A percentile compares a stretch with the other conserved stretches of the same genome.
phyloP scores from a whole-genome alignment of 257 asterid species.

The Anisodus tanguticus region DNA sequence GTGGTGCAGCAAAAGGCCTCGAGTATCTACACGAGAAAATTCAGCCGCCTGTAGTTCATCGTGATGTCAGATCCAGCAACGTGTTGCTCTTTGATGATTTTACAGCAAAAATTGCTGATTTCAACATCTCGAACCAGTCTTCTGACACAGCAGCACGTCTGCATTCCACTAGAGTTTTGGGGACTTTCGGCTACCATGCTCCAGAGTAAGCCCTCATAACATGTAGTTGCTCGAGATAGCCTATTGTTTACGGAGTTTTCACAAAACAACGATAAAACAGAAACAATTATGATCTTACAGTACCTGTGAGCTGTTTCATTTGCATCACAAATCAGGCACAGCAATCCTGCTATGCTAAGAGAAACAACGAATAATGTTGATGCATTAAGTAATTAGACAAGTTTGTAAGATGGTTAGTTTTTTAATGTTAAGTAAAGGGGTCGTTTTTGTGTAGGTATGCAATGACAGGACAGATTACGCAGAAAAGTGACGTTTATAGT shows the following conservation, averaged over 20 bases:
- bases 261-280: neutral
- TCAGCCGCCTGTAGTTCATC: constrained; percentile 85
- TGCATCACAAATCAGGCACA: neutral
- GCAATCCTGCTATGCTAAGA: neutral
- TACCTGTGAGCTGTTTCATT: neutral
- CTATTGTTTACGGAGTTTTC: neutral
- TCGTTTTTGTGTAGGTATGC: constrained; percentile 56
- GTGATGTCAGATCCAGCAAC: constrained; percentile 90
- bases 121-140: constrained; percentile 76
- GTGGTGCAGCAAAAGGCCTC: constrained; percentile 90
- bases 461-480: constrained; percentile 90
- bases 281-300: neutral
- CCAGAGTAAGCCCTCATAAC: constrained; percentile 66
- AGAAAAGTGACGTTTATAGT: constrained; percentile 86
- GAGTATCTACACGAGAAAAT: constrained; percentile 89
- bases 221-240: neutral
- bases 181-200: constrained; percentile 94
- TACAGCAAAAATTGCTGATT: constrained; percentile 78
- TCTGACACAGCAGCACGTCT: constrained; percentile 95
- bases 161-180: constrained; percentile 89
- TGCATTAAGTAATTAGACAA: constrained; percentile 5
- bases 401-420: neutral
- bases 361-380: neutral
- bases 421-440: neutral
- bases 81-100: constrained; percentile 87